Percentiles rank a stretch among this genome's conserved stretches.
These are phyloP conservation scores for Candida methanosorbosa DNA, from an alignment of 805 yeast species.

Conservation along the genomic window DNA sequence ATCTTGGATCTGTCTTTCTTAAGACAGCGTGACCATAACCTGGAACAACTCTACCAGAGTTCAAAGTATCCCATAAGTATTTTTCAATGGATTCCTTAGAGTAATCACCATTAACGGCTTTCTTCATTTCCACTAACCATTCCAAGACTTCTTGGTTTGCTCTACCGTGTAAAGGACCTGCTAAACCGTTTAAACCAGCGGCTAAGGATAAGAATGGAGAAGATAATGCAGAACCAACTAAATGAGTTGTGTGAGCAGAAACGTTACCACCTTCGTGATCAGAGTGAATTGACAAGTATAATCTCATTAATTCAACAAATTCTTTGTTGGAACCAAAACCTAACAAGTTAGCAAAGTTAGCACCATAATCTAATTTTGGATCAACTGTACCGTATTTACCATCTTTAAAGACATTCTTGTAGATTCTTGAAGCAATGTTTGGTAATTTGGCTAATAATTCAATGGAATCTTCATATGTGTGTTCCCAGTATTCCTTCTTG, in stretches of 20 bases:
- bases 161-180: conserved; percentile 84
- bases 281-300: conserved; percentile 74
- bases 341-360: conserved; percentile 47
- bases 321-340: conserved; percentile 56
- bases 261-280: conserved; percentile 92
- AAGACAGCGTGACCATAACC: conserved; percentile 87
- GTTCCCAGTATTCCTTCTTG: conserved; percentile 80
- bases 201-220: conserved; percentile 73
- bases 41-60: conserved; percentile 79
- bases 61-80: conserved; percentile 71
- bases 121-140: conserved; percentile 64
- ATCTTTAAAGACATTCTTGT: conserved; percentile 78
- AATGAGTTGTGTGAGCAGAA: conserved; percentile 79
- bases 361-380: conserved; percentile 56
- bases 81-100: conserved; percentile 62
- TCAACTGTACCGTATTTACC: conserved; percentile 53
- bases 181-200: conserved; percentile 79
- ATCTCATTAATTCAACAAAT: conserved; percentile 71
- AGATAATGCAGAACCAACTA: conserved; percentile 76
- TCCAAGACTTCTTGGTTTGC: conserved; percentile 84
- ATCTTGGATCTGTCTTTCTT: conserved; percentile 85
- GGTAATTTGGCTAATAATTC: conserved; percentile 79
- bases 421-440: conserved; percentile 71
- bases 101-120: conserved; percentile 62
- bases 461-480: conserved; percentile 72